A percentile compares a stretch with the other conserved stretches of the same genome.
These are phyloP conservation scores for Adiantum capillusveneris DNA, from an alignment of 75 land plant species.

Conservation along the genomic window DNA sequence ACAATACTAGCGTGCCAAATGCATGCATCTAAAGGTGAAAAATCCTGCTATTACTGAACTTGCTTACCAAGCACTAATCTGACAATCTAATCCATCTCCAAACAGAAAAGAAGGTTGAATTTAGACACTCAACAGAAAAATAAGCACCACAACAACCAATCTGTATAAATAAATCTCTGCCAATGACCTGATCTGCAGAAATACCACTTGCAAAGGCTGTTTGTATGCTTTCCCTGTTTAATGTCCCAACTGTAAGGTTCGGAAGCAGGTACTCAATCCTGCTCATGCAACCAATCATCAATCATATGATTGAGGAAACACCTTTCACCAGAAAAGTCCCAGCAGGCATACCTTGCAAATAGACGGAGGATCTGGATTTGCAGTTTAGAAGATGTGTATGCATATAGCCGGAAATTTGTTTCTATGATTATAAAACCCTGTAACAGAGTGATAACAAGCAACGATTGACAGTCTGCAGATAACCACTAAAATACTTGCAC, in stretches of 20 bases:
- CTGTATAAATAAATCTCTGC: neutral
- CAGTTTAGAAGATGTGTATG: conserved; percentile 85
- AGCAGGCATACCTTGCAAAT: conserved; percentile 58
- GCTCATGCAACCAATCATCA: too few relatives aligned
- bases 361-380: conserved; percentile 84
- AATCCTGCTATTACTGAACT: too few relatives aligned
- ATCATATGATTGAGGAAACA: too few relatives aligned
- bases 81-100: too few relatives aligned
- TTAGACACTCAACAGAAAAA: too few relatives aligned
- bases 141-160: neutral
- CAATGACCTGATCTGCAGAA: conserved; percentile 67
- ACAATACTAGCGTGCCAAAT: too few relatives aligned
- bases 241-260: conserved; percentile 78
- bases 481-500: too few relatives aligned
- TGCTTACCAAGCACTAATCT: neutral
- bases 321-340: neutral
- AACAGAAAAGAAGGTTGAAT: too few relatives aligned
- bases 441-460: neutral
- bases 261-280: conserved; percentile 97
- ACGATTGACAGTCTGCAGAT: too few relatives aligned
- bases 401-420: conserved; percentile 92
- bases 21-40: too few relatives aligned
- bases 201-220: conserved; percentile 89
- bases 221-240: conserved; percentile 94
- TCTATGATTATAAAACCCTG: conserved; percentile 96